Evolutionary conservation across 345 rosid genomes (phyloP).

Genomic region (Lagerstroemia speciosa): DNA sequence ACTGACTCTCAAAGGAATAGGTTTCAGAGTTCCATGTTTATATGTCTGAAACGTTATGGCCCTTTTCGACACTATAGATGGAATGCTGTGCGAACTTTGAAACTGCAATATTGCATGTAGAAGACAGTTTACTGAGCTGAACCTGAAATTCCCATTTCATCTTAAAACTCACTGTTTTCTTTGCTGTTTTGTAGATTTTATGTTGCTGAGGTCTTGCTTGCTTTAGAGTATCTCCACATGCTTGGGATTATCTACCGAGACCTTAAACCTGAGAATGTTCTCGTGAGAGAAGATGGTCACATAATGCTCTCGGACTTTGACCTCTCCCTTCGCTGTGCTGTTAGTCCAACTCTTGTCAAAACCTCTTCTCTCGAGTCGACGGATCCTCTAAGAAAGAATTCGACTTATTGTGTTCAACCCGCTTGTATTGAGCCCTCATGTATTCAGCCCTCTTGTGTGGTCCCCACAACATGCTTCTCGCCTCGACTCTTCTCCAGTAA

Average conservation of each 20-base stretch:
- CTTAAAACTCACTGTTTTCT: background rate
- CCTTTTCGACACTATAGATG: too few species aligned
- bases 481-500: conserved; percentile 81
- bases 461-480: conserved; percentile 74
- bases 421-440: conserved; percentile 79
- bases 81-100: background rate
- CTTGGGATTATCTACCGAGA: conserved; percentile 73
- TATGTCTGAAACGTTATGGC: too few species aligned
- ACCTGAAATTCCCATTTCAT: background rate
- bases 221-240: conserved; percentile 72
- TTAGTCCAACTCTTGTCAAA: conserved; percentile 73
- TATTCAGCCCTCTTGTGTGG: conserved; percentile 82
- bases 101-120: background rate
- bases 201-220: conserved; percentile 64
- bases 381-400: conserved; percentile 64
- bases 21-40: too few species aligned
- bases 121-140: background rate
- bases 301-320: conserved; percentile 84
- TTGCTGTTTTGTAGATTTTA: conserved; percentile 42
- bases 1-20: background rate
- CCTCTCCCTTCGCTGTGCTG: conserved; percentile 73
- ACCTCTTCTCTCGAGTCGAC: conserved; percentile 45
- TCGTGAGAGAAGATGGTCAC: conserved; percentile 71
- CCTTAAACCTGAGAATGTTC: conserved; percentile 76
- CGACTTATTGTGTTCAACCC: conserved; percentile 73